Base-by-base conservation (phyloP, 495 filamentous ascomycete species). In the Daldinia vernicosa region DNA sequence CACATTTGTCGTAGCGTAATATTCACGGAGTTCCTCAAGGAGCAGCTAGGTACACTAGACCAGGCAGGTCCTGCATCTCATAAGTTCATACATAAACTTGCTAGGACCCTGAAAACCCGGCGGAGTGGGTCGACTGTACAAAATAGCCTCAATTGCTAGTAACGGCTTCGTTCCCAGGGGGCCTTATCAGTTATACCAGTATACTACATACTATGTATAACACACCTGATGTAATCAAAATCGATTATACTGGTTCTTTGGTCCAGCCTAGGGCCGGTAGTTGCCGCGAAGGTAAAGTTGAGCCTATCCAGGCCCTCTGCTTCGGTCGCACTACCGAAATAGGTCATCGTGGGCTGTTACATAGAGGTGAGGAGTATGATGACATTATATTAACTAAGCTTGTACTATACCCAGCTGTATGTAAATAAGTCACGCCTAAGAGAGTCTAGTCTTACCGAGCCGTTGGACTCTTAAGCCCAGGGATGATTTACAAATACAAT, bases 111-210 rank as follows among this genome's bases (percentile, higher is more conserved):
- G 70, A 66, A 73, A 61, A 66, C 66, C 70, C 70, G 57, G 62
- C 37, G 30, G 70, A 53, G 70, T 66, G 70, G 70, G 70, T 69
- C 61, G 66, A 63, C 30, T 11, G 28, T 69, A 37, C 61, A 66
- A 60, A 69, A 73, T 73, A 69, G 66, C 66, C 70, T 73, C 70
- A 69, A 73, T 73, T 63, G 50, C 61, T 66, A 66, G 57, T 24
- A 30, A 66, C 58, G 63, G 52, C 64, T 60, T 59, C 26, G n/a
- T 58, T 64, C 35, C 17, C 40, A 66, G 26, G 39, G 22, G 43
- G n/a, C 2, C 33, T 69, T 62, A 69, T 57, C 59, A 55, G 32
- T 54, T 55, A 37, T 37, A 50, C 19, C 19, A 15, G 33, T 35
- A 35, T 35, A 35, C 43, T 1, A 11, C 22, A 47, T 47, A 12